Base-by-base conservation (phyloP, 495 filamentous ascomycete species). In the Podospora comata region DNA sequence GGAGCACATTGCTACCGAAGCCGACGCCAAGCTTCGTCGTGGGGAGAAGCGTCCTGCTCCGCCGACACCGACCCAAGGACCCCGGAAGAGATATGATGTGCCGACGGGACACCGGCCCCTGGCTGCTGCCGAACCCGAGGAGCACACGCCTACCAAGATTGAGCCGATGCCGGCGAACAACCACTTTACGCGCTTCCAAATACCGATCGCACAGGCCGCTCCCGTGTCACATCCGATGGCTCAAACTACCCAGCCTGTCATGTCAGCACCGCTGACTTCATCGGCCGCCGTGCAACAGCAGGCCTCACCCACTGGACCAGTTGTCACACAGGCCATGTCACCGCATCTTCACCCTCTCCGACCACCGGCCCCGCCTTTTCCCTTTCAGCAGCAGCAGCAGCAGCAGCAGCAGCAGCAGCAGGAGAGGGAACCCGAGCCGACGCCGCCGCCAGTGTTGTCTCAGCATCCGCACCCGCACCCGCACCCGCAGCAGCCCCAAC, bases 21-120 rank as follows among this genome's bases (percentile, higher is more conserved):
- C 93, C 3, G 92, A 97, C 73, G 79, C 81, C 20, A 91, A 88
- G 78, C 89, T 85, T 60, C 73, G 80, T 32, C 80, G 88, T 53
- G 92, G 92, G 34, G 91, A 93, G 76, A 87, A 90, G 66, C 87
- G 89, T 26, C 87, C 89, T 11, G 83, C 90, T 32, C 91, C 92
- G 69, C 86, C 87, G 48, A 82, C 84, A 11, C 85, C 86, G 3
- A 91, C 88, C n/a, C 73, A 74, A 34, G 78, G 77, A 28, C 73
- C 76, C 0, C 76, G 81, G 53, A 85, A 82, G 72, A 74, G 79
- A 54, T 82, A 84, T 57, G 83, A 88, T 64, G 73, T 77, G 20
- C 77, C 85, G 79, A 70, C 86, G 79, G 75, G 85, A 74, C 73
- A 88, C 77, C 71, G 83, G 82, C 60, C 86, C 78, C 69, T 83